A percentile compares a stretch with the other conserved stretches of the same genome.
These are phyloP conservation scores for Citrus inodora DNA, from an alignment of 345 rosid genomes.

Conservation along the genomic window DNA sequence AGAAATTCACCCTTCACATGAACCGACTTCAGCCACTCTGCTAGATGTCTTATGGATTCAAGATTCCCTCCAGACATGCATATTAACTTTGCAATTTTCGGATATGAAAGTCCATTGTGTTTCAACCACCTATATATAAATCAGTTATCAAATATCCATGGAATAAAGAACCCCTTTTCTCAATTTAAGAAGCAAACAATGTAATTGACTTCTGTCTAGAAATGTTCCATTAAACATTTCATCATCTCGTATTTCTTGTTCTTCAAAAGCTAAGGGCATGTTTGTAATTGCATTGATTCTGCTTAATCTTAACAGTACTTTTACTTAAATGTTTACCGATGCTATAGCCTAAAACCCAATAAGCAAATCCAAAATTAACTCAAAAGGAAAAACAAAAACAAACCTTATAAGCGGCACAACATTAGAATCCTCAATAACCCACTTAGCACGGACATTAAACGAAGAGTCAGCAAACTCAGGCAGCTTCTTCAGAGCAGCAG, in stretches of 20 bases:
- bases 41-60: slow-evolving; percentile 47
- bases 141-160: slow-evolving; percentile 16
- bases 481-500: slow-evolving; percentile 63
- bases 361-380: background rate
- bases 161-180: background rate
- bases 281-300: background rate
- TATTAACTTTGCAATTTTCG: slow-evolving; percentile 71
- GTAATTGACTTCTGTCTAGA: background rate
- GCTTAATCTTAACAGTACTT: background rate
- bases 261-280: background rate
- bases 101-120: slow-evolving; percentile 67
- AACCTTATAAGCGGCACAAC: slow-evolving; percentile 82
- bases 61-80: slow-evolving; percentile 65
- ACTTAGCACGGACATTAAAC: slow-evolving; percentile 57
- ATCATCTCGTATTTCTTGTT: background rate
- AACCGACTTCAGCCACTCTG: slow-evolving; percentile 72
- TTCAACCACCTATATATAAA: slow-evolving; percentile 79
- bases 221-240: background rate
- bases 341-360: background rate
- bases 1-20: slow-evolving; percentile 77
- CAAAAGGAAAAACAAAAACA: background rate
- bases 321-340: background rate
- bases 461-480: slow-evolving; percentile 50
- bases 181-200: background rate
- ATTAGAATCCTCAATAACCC: slow-evolving; percentile 54